Evolutionary conservation across 2,329 filamentous ascomycete species (phyloP).

Genomic region (Clarireedia homoeocarpa): DNA sequence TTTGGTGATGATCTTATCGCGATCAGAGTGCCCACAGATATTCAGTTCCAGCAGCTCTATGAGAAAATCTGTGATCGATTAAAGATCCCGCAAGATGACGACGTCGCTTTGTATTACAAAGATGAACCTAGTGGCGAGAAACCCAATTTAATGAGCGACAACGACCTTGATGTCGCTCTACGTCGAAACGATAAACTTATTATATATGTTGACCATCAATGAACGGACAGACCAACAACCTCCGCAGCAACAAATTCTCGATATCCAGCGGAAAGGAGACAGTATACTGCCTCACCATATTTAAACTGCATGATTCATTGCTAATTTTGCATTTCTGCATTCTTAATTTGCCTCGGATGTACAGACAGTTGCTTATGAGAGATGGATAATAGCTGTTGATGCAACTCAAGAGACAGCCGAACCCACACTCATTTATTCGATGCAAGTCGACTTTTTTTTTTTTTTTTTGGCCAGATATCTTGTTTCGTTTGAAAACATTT

Average conservation of each 20-base stretch:
- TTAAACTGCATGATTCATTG: conserved; percentile 1
- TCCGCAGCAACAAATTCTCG: not conserved
- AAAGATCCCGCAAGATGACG: conserved; percentile 61
- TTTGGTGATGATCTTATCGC: conserved; percentile 89
- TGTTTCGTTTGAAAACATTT: conserved; percentile 13
- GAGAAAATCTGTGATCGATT: conserved; percentile 80
- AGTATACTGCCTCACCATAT: conserved; percentile 3
- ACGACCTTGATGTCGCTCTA: conserved; percentile 73
- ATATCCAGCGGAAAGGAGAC: conserved; percentile 7
- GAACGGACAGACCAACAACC: conserved; percentile 5
- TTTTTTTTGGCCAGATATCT: conserved; percentile 10
- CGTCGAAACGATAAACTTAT: conserved; percentile 82
- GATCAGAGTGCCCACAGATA: conserved; percentile 77
- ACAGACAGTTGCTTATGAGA: conserved; percentile 18
- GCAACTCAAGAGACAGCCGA: conserved; percentile 12
- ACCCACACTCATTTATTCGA: conserved; percentile 19
- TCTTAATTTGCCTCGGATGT: conserved; percentile 28
- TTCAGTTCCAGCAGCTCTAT: conserved; percentile 68
- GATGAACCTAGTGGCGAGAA: conserved; percentile 66
- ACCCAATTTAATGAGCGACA: conserved; percentile 67
- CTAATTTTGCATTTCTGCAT: conserved; percentile 13
- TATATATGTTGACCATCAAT: conserved; percentile 53
- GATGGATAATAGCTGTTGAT: conserved; percentile 21
- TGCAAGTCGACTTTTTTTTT: conserved; percentile 11
- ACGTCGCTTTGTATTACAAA: conserved; percentile 74